Percentiles rank a stretch among this genome's conserved stretches.
Conservation (phyloP, 805 yeast species). For the Martiniozyma abietophila region DNA sequence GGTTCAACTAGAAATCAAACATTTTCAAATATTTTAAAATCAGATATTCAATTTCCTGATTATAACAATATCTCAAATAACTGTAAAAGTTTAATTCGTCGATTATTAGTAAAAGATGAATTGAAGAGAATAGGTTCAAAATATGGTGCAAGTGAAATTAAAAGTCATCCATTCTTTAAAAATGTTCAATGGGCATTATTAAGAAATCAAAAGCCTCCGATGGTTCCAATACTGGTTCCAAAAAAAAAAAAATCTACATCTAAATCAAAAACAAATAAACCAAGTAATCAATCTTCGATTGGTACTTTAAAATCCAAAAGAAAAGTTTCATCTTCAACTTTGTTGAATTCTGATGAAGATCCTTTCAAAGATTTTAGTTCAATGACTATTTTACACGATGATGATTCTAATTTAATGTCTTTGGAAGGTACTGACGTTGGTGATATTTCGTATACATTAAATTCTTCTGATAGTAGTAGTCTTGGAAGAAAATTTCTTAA, state of each 20-base stretch:
- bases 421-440: conserved; percentile 41
- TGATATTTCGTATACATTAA: conserved; percentile 49
- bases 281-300: conserved; percentile 22
- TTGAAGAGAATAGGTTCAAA: conserved; percentile 80
- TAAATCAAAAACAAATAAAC: conserved; percentile 10
- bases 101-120: conserved; percentile 83
- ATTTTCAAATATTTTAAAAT: conserved; percentile 76
- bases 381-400: conserved; percentile 75
- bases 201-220: conserved; percentile 89
- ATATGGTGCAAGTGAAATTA: conserved; percentile 92
- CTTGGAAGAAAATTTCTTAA: conserved; percentile 21
- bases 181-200: conserved; percentile 91
- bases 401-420: conserved; percentile 37
- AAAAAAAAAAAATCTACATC: conserved; percentile 15
- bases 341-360: conserved; percentile 31
- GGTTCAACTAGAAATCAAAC: conserved; percentile 85
- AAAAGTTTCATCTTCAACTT: conserved; percentile 23
- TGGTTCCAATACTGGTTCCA: conserved; percentile 66
- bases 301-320: conserved; percentile 37
- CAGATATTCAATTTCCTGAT: conserved; percentile 75
- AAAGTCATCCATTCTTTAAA: conserved; percentile 85
- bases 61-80: conserved; percentile 46
- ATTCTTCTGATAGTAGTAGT: conserved; percentile 16
- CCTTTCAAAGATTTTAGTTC: conserved; percentile 84
- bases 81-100: conserved; percentile 74